A percentile compares a stretch with the other conserved stretches of the same genome.
phyloP scores from a whole-genome alignment of 2,329 filamentous ascomycete species.

The Diaporthe nobilis region DNA sequence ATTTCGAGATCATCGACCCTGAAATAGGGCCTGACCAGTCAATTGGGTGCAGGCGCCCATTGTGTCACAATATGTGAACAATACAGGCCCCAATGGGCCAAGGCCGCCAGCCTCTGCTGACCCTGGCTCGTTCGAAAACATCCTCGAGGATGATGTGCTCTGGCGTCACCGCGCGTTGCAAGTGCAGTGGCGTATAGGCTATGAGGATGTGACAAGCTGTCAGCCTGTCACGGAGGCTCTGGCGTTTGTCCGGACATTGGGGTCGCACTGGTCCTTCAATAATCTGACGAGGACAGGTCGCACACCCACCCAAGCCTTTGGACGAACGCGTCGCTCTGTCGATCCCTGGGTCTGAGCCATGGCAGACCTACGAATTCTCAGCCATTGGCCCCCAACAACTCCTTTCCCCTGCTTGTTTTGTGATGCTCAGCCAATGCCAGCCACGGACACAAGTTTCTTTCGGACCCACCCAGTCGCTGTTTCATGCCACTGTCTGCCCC shows the following conservation, averaged over 20 bases:
- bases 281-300: conserved; percentile 8
- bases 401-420: conserved; percentile 14
- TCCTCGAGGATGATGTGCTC: conserved; percentile 31
- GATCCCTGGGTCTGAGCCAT: conserved; percentile 16
- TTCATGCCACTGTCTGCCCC: conserved; percentile 20
- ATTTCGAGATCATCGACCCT: neutral
- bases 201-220: neutral
- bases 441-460: neutral
- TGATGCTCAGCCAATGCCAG: conserved; percentile 3
- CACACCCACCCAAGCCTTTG: neutral
- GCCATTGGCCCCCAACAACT: conserved; percentile 3
- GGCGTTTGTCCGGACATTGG: conserved; percentile 25
- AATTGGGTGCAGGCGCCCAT: neutral
- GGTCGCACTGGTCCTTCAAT: conserved; percentile 13
- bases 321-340: conserved; percentile 25
- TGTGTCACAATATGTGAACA: conserved; percentile 1
- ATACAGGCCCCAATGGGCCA: conserved; percentile 10
- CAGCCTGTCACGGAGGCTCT: conserved; percentile 20
- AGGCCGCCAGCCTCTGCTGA: conserved; percentile 2
- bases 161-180: conserved; percentile 15
- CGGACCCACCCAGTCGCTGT: conserved; percentile 2
- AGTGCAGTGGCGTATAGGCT: neutral
- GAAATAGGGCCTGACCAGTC: conserved; percentile 8
- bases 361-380: neutral
- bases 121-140: conserved; percentile 10